These are phyloP conservation scores for Colletotrichum phormii DNA, from an alignment of 2,329 filamentous ascomycete genomes.

Conservation along the genomic window DNA sequence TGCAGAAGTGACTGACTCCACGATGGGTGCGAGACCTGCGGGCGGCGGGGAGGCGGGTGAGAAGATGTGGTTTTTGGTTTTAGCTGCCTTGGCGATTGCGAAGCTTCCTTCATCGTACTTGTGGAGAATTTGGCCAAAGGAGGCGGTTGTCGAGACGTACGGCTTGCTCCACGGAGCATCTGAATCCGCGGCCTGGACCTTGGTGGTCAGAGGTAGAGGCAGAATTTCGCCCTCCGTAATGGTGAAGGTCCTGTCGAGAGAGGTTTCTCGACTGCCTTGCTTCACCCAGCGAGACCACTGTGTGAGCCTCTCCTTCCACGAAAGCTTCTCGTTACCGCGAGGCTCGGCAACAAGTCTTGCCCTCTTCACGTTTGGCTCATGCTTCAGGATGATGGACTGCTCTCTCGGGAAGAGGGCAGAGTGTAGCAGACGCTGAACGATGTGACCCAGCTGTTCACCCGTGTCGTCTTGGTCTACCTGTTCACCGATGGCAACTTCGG, in stretches of 20 bases:
- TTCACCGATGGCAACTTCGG: background rate
- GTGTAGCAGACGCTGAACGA: slow-evolving; percentile 33
- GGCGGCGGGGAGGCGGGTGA: slow-evolving; percentile 61
- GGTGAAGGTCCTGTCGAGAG: background rate
- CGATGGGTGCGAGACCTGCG: slow-evolving; percentile 50
- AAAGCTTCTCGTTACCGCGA: slow-evolving; percentile 20
- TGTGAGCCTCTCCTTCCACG: slow-evolving; percentile 31
- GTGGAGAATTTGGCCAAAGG: slow-evolving; percentile 65
- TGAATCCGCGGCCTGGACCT: background rate
- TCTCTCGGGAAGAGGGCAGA: slow-evolving; percentile 12
- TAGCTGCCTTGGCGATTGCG: background rate
- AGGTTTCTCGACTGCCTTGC: slow-evolving; percentile 31
- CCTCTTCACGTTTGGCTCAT: background rate
- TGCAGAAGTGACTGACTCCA: slow-evolving; percentile 39
- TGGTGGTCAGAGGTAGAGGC: background rate
- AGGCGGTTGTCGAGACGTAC: slow-evolving; percentile 49
- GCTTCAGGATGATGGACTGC: background rate
- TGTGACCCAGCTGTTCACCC: slow-evolving; percentile 34
- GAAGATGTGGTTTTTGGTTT: slow-evolving; percentile 50
- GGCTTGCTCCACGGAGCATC: slow-evolving; percentile 9
- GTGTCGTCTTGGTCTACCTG: background rate
- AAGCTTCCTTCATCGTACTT: slow-evolving; percentile 30
- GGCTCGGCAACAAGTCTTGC: slow-evolving; percentile 4
- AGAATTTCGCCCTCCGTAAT: slow-evolving; percentile 18
- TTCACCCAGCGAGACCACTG: slow-evolving; percentile 35